Base-by-base conservation (phyloP, 2,329 filamentous ascomycete species). In the Fusarium hostae region DNA sequence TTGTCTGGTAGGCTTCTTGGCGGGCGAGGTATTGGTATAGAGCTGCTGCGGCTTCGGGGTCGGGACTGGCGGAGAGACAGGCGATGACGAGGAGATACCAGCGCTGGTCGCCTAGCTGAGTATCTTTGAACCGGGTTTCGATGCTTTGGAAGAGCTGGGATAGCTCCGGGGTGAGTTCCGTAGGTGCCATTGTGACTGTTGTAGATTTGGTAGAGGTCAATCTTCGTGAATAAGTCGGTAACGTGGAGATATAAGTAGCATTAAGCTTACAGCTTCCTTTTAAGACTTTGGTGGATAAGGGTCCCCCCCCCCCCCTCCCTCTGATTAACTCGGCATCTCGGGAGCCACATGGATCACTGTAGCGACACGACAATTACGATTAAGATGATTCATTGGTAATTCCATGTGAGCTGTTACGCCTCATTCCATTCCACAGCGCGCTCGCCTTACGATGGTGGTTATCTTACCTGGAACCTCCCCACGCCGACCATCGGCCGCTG, bases 1-100 rank as follows among this genome's bases (percentile, higher is more conserved):
- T 68, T 1, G 82, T 84, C 2, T 79, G 72, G 72, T 83, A 86
- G 43, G 83, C 78, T 0, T 86, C 83, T 37, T 74, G 72, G 2
- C 28, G 40, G 18, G 66, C 87, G 82, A 74, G 43, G n/a, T 74
- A 74, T 45, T 65, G 55, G 47, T 75, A 74, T 2, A 74, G 66
- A 8, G 58, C 72, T 8, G 58, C 67, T 0, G 72, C 44, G 1
- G 66, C 60, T 59, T 75, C 72, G 12, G 72, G 72, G 4, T 74
- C 72, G 26, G 68, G 69, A 18, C 72, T 75, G 2, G 72, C 58
- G 15, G 66, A 58, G 12, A 74, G 66, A 8, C 72, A 73, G 26
- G 69, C 69, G 5, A 73, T 68, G 20, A 51, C 59, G 37, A 75
- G 66, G 18, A 74, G 45, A 34, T 74, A 74, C 72, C 72, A 74